Percentiles rank a stretch among this genome's conserved stretches.
Evolutionary conservation across 805 yeast genomes (phyloP).

Genomic region (Monosporozyma yasuniensis): DNA sequence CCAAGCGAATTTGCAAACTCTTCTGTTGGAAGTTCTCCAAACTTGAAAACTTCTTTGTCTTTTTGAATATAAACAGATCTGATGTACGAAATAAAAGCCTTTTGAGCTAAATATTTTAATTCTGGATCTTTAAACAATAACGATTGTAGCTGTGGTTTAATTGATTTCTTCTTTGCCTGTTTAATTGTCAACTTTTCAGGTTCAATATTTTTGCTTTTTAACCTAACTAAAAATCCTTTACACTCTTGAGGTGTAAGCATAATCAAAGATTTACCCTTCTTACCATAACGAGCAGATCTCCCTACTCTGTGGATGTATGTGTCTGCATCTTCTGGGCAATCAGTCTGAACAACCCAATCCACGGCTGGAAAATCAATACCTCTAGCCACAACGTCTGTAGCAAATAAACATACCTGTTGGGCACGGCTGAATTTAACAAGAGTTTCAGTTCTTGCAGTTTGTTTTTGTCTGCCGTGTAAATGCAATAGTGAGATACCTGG

Average conservation of each 20-base stretch:
- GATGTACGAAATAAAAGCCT: slow-evolving; percentile 88
- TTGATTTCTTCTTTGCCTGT: slow-evolving; percentile 59
- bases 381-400: slow-evolving; percentile 87
- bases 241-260: slow-evolving; percentile 82
- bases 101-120: slow-evolving; percentile 86
- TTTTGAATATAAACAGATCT: slow-evolving; percentile 77
- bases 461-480: slow-evolving; percentile 84
- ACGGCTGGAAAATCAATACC: slow-evolving; percentile 90
- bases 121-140: slow-evolving; percentile 87
- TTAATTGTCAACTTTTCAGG: slow-evolving; percentile 67
- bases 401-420: slow-evolving; percentile 71
- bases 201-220: slow-evolving; percentile 56
- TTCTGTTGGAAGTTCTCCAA: slow-evolving; percentile 70
- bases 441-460: slow-evolving; percentile 79
- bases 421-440: slow-evolving; percentile 69
- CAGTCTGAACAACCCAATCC: slow-evolving; percentile 91
- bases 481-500: slow-evolving; percentile 87
- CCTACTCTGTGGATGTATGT: slow-evolving; percentile 91
- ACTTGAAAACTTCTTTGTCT: slow-evolving; percentile 77
- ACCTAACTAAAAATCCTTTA: slow-evolving; percentile 57
- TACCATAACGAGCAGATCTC: slow-evolving; percentile 80
- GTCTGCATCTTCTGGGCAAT: slow-evolving; percentile 83
- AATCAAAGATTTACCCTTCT: slow-evolving; percentile 70
- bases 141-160: slow-evolving; percentile 78
- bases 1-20: slow-evolving; percentile 84